A percentile compares a stretch with the other conserved stretches of the same genome.
These are phyloP conservation scores for Xylariaceae sp. DNA, from an alignment of 2,329 filamentous ascomycete genomes.

Conservation along the genomic window DNA sequence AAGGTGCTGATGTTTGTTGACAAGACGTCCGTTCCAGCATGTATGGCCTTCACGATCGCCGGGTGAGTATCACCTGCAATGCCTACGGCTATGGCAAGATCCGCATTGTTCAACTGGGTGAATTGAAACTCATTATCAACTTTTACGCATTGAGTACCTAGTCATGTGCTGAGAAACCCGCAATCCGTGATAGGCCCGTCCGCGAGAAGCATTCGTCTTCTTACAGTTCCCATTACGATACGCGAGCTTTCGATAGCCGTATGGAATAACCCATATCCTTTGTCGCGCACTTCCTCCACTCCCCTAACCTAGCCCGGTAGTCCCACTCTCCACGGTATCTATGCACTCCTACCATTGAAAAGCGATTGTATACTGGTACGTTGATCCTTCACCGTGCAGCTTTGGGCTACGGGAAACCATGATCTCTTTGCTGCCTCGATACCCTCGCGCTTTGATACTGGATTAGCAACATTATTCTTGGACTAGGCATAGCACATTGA, in stretches of 20 bases:
- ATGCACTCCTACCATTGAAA: slow-evolving; percentile 7
- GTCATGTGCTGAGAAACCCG: background rate
- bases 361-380: background rate
- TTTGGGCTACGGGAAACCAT: background rate
- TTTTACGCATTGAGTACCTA: background rate
- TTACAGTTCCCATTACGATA: background rate
- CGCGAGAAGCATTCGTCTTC: background rate
- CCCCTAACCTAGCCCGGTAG: slow-evolving; percentile 6
- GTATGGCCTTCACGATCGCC: no score
- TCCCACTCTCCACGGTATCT: slow-evolving; percentile 5
- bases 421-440: background rate
- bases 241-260: background rate
- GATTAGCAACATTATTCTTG: slow-evolving; percentile 4
- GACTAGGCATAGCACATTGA: background rate
- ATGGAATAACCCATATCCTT: background rate
- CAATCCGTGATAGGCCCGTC: background rate
- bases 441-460: background rate
- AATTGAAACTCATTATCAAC: background rate
- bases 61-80: no score
- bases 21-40: no score
- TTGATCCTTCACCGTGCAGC: background rate
- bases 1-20: no score
- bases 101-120: background rate
- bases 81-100: no score
- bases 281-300: background rate